Conservation (phyloP, 352 stramenopile species). For the Globisporangium emineosum region DNA sequence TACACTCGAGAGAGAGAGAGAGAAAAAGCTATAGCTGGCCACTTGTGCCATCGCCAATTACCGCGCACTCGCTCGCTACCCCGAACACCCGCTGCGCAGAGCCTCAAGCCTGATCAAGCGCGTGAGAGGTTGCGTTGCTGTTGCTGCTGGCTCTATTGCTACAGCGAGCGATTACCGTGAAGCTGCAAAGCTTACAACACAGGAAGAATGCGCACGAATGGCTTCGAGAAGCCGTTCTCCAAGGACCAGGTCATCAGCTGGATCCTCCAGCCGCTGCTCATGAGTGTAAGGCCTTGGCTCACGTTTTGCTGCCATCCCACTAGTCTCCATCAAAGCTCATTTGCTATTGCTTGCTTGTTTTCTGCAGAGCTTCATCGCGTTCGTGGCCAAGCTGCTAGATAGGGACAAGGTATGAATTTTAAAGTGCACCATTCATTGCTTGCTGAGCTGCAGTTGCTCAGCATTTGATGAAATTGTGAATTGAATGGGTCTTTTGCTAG, state of each 20-base stretch:
- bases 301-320: neutral
- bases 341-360: neutral
- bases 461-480: neutral
- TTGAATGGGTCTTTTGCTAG: constrained; percentile 21
- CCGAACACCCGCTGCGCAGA: neutral
- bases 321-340: neutral
- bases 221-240: constrained; percentile 80
- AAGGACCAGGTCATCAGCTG: constrained; percentile 45
- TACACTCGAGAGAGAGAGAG: neutral
- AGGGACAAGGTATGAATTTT: constrained; percentile 38
- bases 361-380: constrained; percentile 57
- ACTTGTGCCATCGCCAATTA: constrained; percentile 4
- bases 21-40: neutral
- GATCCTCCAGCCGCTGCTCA: constrained; percentile 67
- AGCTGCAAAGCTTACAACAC: neutral
- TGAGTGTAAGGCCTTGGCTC: constrained; percentile 35
- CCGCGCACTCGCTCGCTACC: constrained; percentile 1
- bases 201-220: constrained; percentile 52
- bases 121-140: neutral
- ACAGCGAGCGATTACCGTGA: neutral
- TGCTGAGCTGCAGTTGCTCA: neutral
- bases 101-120: neutral
- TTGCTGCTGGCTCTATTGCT: neutral
- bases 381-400: constrained; percentile 56
- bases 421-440: neutral